Conservation (phyloP, 2,329 filamentous ascomycete genomes). For the Neonectria coccinea region DNA sequence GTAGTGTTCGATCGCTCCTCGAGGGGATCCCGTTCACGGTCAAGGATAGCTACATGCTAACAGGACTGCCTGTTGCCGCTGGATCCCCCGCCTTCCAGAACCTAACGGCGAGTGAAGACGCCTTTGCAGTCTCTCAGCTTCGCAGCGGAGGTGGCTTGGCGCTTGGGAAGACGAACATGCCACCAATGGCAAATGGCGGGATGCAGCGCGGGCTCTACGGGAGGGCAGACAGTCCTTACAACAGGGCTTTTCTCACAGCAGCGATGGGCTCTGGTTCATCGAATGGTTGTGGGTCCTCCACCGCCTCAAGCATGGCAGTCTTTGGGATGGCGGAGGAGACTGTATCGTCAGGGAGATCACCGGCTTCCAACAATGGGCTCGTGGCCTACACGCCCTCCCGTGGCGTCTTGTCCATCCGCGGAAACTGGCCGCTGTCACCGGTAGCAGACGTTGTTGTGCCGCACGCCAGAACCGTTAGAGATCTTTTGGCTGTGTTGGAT, state of each 20-base stretch:
- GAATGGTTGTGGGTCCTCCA: slow-evolving; percentile 65
- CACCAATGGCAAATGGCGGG: slow-evolving; percentile 66
- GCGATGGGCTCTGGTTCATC: slow-evolving; percentile 69
- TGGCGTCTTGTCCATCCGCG: slow-evolving; percentile 62
- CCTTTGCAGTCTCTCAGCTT: slow-evolving; percentile 60
- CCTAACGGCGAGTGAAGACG: slow-evolving; percentile 63
- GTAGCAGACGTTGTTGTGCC: slow-evolving; percentile 67
- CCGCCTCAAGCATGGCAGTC: slow-evolving; percentile 61
- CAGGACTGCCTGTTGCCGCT: slow-evolving; percentile 62
- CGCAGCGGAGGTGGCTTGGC: slow-evolving; percentile 49
- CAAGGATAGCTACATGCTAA: slow-evolving; percentile 68
- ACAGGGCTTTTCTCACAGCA: slow-evolving; percentile 63
- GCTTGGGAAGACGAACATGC: slow-evolving; percentile 66
- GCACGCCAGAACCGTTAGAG: slow-evolving; percentile 61
- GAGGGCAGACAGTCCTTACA: slow-evolving; percentile 67
- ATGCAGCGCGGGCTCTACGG: slow-evolving; percentile 70
- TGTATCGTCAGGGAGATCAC: slow-evolving; percentile 65
- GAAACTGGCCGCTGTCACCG: slow-evolving; percentile 66
- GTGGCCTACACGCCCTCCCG: slow-evolving; percentile 68
- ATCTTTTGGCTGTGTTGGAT: slow-evolving; percentile 62
- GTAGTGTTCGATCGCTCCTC: slow-evolving; percentile 41
- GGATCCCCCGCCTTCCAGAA: slow-evolving; percentile 66
- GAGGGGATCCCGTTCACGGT: slow-evolving; percentile 69
- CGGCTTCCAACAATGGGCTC: slow-evolving; percentile 66
- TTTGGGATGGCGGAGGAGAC: slow-evolving; percentile 68